phyloP scores from a whole-genome alignment of 345 rosid species.

The Firmiana major region DNA sequence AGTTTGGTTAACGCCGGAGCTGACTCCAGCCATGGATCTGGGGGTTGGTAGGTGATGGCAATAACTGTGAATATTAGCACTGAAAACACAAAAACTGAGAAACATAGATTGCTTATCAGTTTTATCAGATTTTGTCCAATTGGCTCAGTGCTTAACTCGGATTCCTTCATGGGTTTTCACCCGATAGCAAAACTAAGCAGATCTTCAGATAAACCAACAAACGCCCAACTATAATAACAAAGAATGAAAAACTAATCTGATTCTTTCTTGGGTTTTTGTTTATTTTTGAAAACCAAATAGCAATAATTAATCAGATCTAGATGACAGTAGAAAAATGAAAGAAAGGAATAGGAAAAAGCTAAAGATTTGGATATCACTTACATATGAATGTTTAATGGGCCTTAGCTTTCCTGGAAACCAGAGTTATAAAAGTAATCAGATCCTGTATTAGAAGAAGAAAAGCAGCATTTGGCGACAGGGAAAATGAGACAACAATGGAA shows the following conservation, averaged over 20 bases:
- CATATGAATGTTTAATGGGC: conserved; percentile 36
- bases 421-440: background rate
- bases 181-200: conserved; percentile 6
- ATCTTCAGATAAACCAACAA: background rate
- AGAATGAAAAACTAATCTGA: background rate
- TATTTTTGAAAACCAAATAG: background rate
- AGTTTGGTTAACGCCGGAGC: conserved; percentile 80
- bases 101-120: conserved; percentile 80
- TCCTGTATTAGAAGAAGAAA: background rate
- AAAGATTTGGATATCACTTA: background rate
- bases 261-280: background rate
- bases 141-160: conserved; percentile 58
- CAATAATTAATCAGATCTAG: conserved; percentile 4
- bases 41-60: conserved; percentile 92
- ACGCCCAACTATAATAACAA: background rate
- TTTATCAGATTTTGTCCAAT: conserved; percentile 75
- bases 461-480: background rate
- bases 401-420: background rate
- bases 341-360: background rate
- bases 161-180: conserved; percentile 62
- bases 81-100: conserved; percentile 86
- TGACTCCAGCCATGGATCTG: conserved; percentile 95
- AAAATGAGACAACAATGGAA: conserved; percentile 5
- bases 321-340: background rate
- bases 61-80: conserved; percentile 76